These are phyloP conservation scores for Claviceps sp. DNA, from an alignment of 2,329 filamentous ascomycete genomes.

Conservation along the genomic window DNA sequence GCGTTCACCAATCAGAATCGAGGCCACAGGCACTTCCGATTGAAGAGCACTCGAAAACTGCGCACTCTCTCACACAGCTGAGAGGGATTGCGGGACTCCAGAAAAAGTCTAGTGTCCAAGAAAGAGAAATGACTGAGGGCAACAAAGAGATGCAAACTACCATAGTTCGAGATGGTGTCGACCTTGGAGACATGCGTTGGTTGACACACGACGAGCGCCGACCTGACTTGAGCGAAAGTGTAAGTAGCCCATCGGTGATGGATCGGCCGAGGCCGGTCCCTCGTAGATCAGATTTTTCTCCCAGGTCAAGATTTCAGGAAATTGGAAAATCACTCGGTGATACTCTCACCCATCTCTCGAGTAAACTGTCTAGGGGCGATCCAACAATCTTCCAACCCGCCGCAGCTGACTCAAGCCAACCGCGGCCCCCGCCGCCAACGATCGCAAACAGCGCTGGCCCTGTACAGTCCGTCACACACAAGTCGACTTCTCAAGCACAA, in stretches of 20 bases:
- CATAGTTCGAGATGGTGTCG: constrained; percentile 42
- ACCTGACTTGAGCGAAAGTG: neutral
- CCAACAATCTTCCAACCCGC: neutral
- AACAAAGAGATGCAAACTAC: constrained; percentile 26
- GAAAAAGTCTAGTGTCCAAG: constrained; percentile 29
- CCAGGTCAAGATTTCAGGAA: neutral
- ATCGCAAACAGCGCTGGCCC: neutral
- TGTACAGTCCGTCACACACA: neutral
- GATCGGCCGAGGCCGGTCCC: constrained; percentile 44
- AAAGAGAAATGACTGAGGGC: constrained; percentile 17
- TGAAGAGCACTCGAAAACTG: constrained; percentile 11
- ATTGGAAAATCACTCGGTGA: neutral
- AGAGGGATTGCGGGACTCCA: constrained; percentile 34
- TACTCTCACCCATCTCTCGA: neutral
- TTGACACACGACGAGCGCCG: constrained; percentile 3
- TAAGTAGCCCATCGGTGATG: constrained; percentile 27
- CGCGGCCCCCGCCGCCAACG: neutral
- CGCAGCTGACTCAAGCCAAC: neutral
- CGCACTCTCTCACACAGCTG: constrained; percentile 26
- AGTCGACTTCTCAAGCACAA: neutral
- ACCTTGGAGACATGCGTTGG: constrained; percentile 35
- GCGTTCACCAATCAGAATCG: constrained; percentile 20
- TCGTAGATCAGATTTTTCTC: constrained; percentile 20
- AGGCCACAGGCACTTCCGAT: constrained; percentile 10
- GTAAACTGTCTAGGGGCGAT: neutral